A percentile compares a stretch with the other conserved stretches of the same genome.
Evolutionary conservation across 345 rosid genomes (phyloP).

Genomic region (Eucalyptus fibrosa): DNA sequence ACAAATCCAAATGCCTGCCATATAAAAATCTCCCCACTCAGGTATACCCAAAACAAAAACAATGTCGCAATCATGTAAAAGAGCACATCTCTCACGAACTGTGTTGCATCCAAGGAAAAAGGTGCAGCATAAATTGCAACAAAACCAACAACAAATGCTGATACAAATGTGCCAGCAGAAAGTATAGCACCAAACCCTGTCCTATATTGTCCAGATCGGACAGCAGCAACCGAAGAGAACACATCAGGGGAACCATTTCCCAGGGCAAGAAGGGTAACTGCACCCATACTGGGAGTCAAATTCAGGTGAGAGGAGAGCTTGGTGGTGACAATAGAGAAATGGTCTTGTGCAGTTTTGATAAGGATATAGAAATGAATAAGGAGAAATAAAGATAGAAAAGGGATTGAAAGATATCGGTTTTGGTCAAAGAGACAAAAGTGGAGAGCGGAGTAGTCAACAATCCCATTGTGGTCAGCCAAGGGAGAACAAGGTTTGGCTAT

Average conservation of each 20-base stretch:
- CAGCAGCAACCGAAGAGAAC: constrained; percentile 77
- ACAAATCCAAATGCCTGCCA: constrained; percentile 94
- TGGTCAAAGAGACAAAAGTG: constrained; percentile 47
- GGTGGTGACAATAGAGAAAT: constrained; percentile 85
- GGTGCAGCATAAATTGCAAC: constrained; percentile 91
- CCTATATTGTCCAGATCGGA: constrained; percentile 69
- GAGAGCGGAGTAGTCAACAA: constrained; percentile 54
- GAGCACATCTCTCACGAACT: constrained; percentile 71
- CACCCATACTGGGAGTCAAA: constrained; percentile 87
- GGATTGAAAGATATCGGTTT: constrained; percentile 39
- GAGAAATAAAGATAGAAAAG: constrained; percentile 40
- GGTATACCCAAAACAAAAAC: constrained; percentile 71
- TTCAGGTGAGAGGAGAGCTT: constrained; percentile 57
- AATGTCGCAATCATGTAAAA: constrained; percentile 65
- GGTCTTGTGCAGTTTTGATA: constrained; percentile 89
- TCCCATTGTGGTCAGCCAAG: constrained; percentile 1
- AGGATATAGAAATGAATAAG: constrained; percentile 75
- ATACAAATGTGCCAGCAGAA: constrained; percentile 88
- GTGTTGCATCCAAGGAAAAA: constrained; percentile 55
- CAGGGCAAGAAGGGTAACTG: constrained; percentile 81
- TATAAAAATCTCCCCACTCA: constrained; percentile 91
- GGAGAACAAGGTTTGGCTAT: constrained; percentile 26
- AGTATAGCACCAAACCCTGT: constrained; percentile 91
- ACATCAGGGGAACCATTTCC: constrained; percentile 98
- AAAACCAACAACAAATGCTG: constrained; percentile 89